phyloP scores from a whole-genome alignment of 2,329 filamentous ascomycete genomes.

The Claviceps paspali region DNA sequence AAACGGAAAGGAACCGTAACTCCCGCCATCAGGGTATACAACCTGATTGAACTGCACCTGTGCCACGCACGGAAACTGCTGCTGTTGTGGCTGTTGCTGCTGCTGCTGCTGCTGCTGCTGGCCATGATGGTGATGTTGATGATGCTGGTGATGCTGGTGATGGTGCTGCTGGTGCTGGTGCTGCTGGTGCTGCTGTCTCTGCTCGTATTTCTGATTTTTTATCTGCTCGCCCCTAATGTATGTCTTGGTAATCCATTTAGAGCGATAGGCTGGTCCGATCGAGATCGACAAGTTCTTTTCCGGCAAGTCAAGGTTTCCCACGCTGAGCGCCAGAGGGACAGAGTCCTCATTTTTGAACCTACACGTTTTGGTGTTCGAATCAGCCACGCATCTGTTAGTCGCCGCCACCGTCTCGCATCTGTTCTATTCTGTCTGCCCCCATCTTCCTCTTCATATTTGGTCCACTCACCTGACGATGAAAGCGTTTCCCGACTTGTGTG shows the following conservation, averaged over 20 bases:
- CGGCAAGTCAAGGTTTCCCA: conserved; percentile 10
- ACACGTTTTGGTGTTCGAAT: no score
- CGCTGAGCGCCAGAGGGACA: conserved; percentile 12
- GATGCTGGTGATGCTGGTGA: not conserved
- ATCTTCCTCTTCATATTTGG: not conserved
- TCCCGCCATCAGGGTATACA: not conserved
- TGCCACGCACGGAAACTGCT: not conserved
- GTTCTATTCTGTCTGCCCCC: not conserved
- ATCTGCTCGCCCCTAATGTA: not conserved
- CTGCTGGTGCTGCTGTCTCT: not conserved
- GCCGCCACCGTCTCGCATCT: not conserved
- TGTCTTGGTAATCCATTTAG: conserved; percentile 16
- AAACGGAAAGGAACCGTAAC: not conserved
- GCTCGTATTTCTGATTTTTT: conserved; percentile 2
- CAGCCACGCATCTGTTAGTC: no score
- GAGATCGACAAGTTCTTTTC: conserved; percentile 13
- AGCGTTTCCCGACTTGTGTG: conserved; percentile 2
- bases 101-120: not conserved
- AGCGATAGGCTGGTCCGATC: conserved; percentile 15
- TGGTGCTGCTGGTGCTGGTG: not conserved
- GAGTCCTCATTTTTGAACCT: conserved; percentile 16
- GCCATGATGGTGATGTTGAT: not conserved
- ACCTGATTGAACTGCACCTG: not conserved
- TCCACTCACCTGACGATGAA: conserved; percentile 17
- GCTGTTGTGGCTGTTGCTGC: not conserved